phyloP scores from a whole-genome alignment of 495 filamentous ascomycete genomes.

The Penicillium waksmanii region DNA sequence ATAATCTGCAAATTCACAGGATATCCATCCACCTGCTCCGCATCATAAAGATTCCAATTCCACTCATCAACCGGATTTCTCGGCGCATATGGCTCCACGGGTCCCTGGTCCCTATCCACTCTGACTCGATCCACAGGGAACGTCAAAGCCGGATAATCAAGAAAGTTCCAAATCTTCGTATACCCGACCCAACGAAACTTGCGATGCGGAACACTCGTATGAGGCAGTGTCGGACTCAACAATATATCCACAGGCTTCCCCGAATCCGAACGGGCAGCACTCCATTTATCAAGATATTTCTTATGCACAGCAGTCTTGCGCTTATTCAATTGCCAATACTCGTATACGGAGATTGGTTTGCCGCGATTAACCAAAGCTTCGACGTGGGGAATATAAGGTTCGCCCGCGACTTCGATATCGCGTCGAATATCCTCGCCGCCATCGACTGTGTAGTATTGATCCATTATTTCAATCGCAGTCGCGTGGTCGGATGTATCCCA shows the following conservation, averaged over 20 bases:
- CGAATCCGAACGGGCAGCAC: slow-evolving; percentile 45
- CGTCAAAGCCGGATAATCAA: slow-evolving; percentile 64
- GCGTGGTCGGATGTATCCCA: slow-evolving; percentile 51
- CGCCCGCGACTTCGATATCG: slow-evolving; percentile 49
- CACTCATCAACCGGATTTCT: slow-evolving; percentile 55
- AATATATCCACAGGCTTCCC: slow-evolving; percentile 64
- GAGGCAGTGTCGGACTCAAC: slow-evolving; percentile 56
- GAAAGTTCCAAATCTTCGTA: slow-evolving; percentile 70
- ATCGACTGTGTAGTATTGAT: slow-evolving; percentile 56
- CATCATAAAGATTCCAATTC: slow-evolving; percentile 53
- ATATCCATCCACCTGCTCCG: slow-evolving; percentile 42
- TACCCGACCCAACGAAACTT: slow-evolving; percentile 58
- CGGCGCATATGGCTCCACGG: slow-evolving; percentile 47
- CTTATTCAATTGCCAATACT: slow-evolving; percentile 61
- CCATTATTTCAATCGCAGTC: slow-evolving; percentile 52
- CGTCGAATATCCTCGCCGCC: slow-evolving; percentile 59
- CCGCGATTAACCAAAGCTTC: slow-evolving; percentile 48
- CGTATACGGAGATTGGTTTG: slow-evolving; percentile 54
- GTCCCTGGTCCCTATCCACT: slow-evolving; percentile 49
- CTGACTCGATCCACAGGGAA: slow-evolving; percentile 58
- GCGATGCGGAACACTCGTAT: slow-evolving; percentile 52
- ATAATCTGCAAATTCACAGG: slow-evolving; percentile 58
- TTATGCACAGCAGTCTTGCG: slow-evolving; percentile 56
- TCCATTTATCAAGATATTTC: slow-evolving; percentile 61
- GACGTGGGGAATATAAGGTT: slow-evolving; percentile 60